phyloP scores from a whole-genome alignment of 208 protist genomes.

The Wallacemonas rigidus region DNA sequence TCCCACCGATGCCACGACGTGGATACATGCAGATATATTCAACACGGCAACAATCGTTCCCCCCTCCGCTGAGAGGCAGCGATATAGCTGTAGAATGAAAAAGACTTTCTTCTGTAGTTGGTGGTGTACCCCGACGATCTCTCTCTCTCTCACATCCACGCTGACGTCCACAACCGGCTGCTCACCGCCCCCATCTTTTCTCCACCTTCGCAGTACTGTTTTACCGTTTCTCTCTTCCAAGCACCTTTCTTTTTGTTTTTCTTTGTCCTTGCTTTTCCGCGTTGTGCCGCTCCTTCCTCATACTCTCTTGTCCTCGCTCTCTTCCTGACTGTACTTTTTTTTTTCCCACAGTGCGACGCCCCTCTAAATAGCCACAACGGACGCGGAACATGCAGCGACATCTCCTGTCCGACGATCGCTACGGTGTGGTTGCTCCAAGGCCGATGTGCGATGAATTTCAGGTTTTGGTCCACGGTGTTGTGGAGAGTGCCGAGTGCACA shows the following conservation, averaged over 20 bases:
- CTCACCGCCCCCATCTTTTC: too few relatives aligned
- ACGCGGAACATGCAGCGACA: conserved; percentile 8
- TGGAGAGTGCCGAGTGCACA: conserved; percentile 81
- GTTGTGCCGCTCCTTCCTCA: not conserved
- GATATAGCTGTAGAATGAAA: too few relatives aligned
- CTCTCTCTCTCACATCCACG: too few relatives aligned
- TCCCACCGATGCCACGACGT: too few relatives aligned
- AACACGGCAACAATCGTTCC: too few relatives aligned
- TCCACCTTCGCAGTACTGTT: not conserved
- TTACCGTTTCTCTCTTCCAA: conserved; percentile 21
- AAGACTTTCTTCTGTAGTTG: too few relatives aligned
- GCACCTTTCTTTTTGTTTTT: conserved; percentile 1
- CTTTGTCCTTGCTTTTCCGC: not conserved
- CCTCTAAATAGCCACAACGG: not conserved
- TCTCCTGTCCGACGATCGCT: not conserved
- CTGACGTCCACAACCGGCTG: too few relatives aligned
- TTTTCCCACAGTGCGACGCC: not conserved
- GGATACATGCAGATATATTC: too few relatives aligned
- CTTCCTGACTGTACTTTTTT: not conserved
- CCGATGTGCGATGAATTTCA: conserved; percentile 56
- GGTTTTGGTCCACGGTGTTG: conserved; percentile 74
- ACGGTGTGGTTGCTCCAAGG: conserved; percentile 4
- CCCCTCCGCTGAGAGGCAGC: too few relatives aligned
- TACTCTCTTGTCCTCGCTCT: not conserved
- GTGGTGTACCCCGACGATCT: too few relatives aligned